These are phyloP conservation scores for Penicillium lividum DNA, from an alignment of 495 filamentous ascomycete species.

Conservation along the genomic window DNA sequence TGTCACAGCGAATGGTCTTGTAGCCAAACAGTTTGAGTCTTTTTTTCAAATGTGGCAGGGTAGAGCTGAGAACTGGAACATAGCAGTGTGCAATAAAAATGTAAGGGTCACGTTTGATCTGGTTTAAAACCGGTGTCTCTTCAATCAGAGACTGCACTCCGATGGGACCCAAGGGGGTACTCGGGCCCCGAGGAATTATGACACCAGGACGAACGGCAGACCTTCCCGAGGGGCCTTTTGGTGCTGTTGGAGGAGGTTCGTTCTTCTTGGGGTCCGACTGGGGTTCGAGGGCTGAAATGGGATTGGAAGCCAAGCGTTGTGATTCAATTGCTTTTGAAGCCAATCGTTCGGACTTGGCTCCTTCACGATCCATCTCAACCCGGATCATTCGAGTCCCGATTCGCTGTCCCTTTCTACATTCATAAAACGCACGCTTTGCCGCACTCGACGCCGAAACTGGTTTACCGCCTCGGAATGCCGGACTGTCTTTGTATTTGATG, in stretches of 20 bases:
- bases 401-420: slow-evolving; percentile 63
- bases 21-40: slow-evolving; percentile 76
- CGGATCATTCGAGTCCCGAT: slow-evolving; percentile 74
- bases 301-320: slow-evolving; percentile 52
- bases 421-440: slow-evolving; percentile 67
- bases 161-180: slow-evolving; percentile 43
- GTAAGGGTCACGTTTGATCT: slow-evolving; percentile 80
- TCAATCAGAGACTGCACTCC: slow-evolving; percentile 54
- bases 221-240: slow-evolving; percentile 80
- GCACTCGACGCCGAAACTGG: slow-evolving; percentile 68
- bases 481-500: slow-evolving; percentile 80
- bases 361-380: slow-evolving; percentile 87
- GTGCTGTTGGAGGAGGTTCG: slow-evolving; percentile 76
- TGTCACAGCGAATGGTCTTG: slow-evolving; percentile 77
- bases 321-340: slow-evolving; percentile 70
- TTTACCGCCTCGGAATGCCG: slow-evolving; percentile 50
- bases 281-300: slow-evolving; percentile 23
- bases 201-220: slow-evolving; percentile 41
- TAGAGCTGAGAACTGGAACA: slow-evolving; percentile 84
- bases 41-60: slow-evolving; percentile 82
- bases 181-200: slow-evolving; percentile 50
- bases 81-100: slow-evolving; percentile 86
- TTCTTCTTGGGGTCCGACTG: slow-evolving; percentile 43
- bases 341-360: slow-evolving; percentile 71
- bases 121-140: slow-evolving; percentile 58